A percentile compares a stretch with the other conserved stretches of the same genome.
Evolutionary conservation across 2,329 filamentous ascomycete species (phyloP).

Genomic region (Aspergillus novoparasiticus): DNA sequence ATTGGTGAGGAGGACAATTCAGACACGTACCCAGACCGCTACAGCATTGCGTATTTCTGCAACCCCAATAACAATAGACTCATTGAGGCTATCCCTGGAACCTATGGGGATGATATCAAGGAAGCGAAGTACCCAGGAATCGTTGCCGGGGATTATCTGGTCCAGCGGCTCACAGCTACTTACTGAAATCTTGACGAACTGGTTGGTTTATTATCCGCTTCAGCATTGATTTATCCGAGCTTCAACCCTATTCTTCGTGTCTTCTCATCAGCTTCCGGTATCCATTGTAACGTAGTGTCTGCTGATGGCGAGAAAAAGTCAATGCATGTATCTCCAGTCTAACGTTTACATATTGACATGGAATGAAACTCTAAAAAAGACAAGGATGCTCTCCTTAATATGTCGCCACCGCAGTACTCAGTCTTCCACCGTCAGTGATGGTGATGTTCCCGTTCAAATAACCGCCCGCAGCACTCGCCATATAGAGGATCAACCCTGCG

Average conservation of each 20-base stretch:
- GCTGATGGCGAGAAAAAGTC: not conserved
- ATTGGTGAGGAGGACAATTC: conserved; percentile 42
- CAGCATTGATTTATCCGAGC: not conserved
- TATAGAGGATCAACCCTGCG: conserved; percentile 65
- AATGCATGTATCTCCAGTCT: not conserved
- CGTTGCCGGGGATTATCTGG: conserved; percentile 78
- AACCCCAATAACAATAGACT: conserved; percentile 76
- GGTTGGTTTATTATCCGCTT: not conserved
- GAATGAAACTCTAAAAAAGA: not conserved
- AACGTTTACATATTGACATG: not conserved
- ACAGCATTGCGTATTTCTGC: conserved; percentile 92
- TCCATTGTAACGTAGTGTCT: not conserved
- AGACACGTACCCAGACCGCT: conserved; percentile 69
- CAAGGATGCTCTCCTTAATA: conserved; percentile 42
- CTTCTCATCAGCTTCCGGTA: not conserved
- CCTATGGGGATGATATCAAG: conserved; percentile 60
- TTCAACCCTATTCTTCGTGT: not conserved
- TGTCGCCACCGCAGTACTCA: conserved; percentile 58
- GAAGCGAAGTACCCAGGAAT: conserved; percentile 74
- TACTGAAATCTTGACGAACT: not conserved
- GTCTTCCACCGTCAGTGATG: conserved; percentile 64
- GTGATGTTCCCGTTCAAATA: conserved; percentile 68
- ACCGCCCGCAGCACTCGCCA: conserved; percentile 65
- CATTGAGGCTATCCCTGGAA: conserved; percentile 82
- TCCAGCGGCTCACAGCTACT: conserved; percentile 77